Evolutionary conservation across 441 rosid species (phyloP).

Genomic region (Populus hybrid): DNA sequence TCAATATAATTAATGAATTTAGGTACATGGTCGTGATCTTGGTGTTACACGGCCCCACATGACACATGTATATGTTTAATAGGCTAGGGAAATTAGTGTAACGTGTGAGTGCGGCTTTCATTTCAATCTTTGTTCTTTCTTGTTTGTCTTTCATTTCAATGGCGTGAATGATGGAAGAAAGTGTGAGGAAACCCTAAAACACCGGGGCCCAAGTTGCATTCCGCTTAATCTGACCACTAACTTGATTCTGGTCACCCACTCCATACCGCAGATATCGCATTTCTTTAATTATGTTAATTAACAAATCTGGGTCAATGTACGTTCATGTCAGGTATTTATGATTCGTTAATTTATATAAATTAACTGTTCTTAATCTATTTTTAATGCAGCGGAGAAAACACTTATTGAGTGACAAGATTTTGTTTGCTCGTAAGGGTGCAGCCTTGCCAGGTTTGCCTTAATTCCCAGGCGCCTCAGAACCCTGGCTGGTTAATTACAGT

Average conservation of each 20-base stretch:
- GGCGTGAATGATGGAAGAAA: constrained; percentile 53
- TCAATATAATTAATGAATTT: background rate
- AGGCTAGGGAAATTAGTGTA: background rate
- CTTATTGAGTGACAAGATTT: background rate
- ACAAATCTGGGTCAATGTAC: background rate
- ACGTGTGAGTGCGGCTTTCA: background rate
- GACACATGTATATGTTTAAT: background rate
- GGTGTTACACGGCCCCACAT: background rate
- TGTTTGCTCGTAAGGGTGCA: background rate
- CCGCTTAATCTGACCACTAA: constrained; percentile 18
- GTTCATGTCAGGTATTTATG: background rate
- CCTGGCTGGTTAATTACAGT: background rate
- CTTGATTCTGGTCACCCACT: constrained; percentile 5
- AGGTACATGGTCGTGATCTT: background rate
- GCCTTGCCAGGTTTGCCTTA: background rate
- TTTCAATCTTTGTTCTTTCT: background rate
- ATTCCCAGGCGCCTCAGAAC: background rate
- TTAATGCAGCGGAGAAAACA: background rate
- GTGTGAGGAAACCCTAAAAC: constrained; percentile 19
- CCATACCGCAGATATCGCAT: constrained; percentile 27
- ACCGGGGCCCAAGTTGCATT: constrained; percentile 24
- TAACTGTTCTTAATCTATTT: background rate
- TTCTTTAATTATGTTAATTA: background rate
- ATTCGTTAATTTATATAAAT: background rate
- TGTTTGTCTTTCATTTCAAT: constrained; percentile 13